phyloP scores from a whole-genome alignment of 306 rosid genomes.

The Astragalus membranaceus region DNA sequence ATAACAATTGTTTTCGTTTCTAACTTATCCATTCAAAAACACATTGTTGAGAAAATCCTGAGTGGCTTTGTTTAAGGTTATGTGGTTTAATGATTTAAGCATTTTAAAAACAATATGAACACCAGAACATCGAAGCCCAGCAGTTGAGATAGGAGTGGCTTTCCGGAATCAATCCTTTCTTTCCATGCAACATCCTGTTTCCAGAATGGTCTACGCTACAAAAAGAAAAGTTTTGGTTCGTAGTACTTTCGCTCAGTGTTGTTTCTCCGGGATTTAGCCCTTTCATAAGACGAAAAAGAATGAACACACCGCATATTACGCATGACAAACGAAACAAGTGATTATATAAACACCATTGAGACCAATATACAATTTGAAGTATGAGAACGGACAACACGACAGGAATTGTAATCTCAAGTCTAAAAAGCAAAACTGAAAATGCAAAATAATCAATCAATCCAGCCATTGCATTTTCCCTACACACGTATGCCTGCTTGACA shows the following conservation, averaged over 20 bases:
- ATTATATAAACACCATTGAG: conserved; percentile 7
- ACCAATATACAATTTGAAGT: conserved; percentile 19
- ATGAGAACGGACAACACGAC: conserved; percentile 9
- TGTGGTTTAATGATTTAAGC: too few species aligned
- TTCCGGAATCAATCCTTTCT: neutral
- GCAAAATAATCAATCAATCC: neutral
- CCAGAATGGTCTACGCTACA: too few species aligned
- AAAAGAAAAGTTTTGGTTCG: too few species aligned
- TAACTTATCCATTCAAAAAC: too few species aligned
- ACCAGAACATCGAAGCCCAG: too few species aligned
- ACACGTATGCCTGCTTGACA: neutral
- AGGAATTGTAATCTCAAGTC: neutral
- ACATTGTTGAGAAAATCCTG: too few species aligned
- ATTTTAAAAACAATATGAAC: too few species aligned
- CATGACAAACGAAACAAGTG: neutral
- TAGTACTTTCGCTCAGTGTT: neutral
- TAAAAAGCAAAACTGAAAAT: conserved; percentile 11
- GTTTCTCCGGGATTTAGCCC: neutral
- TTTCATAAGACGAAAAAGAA: neutral
- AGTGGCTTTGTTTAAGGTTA: too few species aligned
- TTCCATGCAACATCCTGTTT: neutral
- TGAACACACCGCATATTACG: neutral
- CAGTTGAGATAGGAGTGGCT: too few species aligned
- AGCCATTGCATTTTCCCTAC: conserved; percentile 20
- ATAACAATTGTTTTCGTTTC: too few species aligned